These are phyloP conservation scores for Fusarium tuaranense DNA, from an alignment of 2,329 filamentous ascomycete genomes.

Conservation along the genomic window DNA sequence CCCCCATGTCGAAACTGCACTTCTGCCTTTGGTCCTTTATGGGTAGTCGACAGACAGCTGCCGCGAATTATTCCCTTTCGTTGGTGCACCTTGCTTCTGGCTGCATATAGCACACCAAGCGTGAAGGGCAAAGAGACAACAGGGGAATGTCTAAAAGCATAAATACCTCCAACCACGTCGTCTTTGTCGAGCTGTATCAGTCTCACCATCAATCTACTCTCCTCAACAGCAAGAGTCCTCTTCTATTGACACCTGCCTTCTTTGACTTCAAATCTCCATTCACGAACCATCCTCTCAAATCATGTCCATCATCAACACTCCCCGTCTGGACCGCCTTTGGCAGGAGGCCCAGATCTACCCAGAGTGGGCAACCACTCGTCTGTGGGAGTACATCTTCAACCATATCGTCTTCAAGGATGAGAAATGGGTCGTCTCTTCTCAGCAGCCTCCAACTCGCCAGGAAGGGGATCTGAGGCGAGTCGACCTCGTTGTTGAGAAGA, in stretches of 20 bases:
- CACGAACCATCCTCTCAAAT: neutral
- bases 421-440: neutral
- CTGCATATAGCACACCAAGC: neutral
- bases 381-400: conserved; percentile 7
- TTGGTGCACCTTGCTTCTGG: neutral
- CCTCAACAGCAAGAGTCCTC: neutral
- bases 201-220: neutral
- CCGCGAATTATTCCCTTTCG: neutral
- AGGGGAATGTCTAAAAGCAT: neutral
- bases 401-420: neutral
- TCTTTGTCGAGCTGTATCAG: neutral
- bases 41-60: neutral
- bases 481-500: neutral
- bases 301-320: conserved; percentile 5
- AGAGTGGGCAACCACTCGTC: conserved; percentile 1
- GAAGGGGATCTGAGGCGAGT: neutral
- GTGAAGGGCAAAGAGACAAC: neutral
- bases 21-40: neutral
- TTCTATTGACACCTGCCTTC: neutral
- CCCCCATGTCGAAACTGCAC: neutral
- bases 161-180: neutral
- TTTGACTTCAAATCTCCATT: neutral
- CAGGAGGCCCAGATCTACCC: neutral
- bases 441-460: neutral
- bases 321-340: conserved; percentile 1